These are phyloP conservation scores for Ampelomyces quisqualis DNA, from an alignment of 2,329 filamentous ascomycete species.

Conservation along the genomic window DNA sequence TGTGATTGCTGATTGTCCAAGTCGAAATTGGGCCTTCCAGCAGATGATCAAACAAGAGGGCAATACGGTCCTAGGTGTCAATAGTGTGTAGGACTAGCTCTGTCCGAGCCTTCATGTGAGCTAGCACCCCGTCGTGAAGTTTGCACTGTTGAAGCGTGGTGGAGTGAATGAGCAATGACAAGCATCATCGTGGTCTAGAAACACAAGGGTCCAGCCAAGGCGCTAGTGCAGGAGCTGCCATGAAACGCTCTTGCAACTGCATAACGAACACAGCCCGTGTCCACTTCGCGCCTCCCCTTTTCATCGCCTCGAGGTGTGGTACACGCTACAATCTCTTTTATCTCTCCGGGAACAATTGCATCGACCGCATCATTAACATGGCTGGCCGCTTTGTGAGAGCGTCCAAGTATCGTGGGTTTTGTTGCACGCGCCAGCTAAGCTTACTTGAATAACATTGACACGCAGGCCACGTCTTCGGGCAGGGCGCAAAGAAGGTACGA, in stretches of 20 bases:
- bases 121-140: too few species aligned
- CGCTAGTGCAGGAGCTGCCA: constrained; percentile 11
- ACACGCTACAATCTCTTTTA: background rate
- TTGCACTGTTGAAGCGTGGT: too few species aligned
- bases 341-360: background rate
- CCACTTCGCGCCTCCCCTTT: constrained; percentile 8
- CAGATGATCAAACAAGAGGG: too few species aligned
- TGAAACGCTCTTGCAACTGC: constrained; percentile 9
- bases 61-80: too few species aligned
- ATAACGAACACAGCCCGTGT: constrained; percentile 9
- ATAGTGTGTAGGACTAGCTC: too few species aligned
- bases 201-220: constrained; percentile 16
- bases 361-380: constrained; percentile 51
- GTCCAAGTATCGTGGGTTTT: constrained; percentile 66
- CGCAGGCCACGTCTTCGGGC: constrained; percentile 95
- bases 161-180: background rate
- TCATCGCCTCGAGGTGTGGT: constrained; percentile 6
- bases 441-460: constrained; percentile 23
- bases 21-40: too few species aligned
- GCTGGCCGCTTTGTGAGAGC: constrained; percentile 71
- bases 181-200: too few species aligned
- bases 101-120: too few species aligned
- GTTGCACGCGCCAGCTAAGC: constrained; percentile 25
- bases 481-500: constrained; percentile 77
- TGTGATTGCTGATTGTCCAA: too few species aligned